Percentiles rank a stretch among this genome's conserved stretches.
Conservation (phyloP, 306 rosid genomes). For the Vigna angularis region DNA sequence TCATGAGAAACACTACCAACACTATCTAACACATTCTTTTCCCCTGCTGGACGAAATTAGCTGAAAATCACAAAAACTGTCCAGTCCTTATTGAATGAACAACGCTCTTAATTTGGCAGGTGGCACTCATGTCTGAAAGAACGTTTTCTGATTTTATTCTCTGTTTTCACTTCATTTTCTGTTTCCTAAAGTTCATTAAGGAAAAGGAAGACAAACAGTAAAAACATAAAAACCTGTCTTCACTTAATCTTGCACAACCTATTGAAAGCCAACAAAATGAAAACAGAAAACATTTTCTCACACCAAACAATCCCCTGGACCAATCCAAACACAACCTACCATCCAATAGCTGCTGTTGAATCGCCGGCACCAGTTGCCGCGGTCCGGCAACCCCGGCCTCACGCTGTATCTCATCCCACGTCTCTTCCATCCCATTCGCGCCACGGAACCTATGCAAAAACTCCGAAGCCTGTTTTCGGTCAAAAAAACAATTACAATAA, state of each 20-base stretch:
- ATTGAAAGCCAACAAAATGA: background rate
- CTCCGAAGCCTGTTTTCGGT: constrained; percentile 62
- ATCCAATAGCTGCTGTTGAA: constrained; percentile 73
- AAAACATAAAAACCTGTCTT: too few species aligned
- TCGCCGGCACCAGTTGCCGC: constrained; percentile 1
- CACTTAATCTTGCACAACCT: too few species aligned
- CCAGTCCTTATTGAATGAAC: background rate
- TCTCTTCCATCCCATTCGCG: constrained; percentile 63
- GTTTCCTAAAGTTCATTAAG: too few species aligned
- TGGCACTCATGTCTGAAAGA: too few species aligned
- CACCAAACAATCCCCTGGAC: background rate
- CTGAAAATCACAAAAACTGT: background rate
- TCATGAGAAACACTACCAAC: background rate
- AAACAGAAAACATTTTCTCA: background rate
- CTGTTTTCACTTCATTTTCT: too few species aligned
- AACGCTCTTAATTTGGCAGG: background rate
- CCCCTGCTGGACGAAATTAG: background rate
- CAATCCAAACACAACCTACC: constrained; percentile 48
- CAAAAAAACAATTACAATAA: background rate
- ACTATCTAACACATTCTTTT: background rate
- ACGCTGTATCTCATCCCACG: constrained; percentile 83
- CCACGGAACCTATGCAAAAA: constrained; percentile 76
- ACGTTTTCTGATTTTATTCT: too few species aligned
- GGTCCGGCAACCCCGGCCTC: constrained; percentile 25
- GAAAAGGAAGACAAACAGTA: too few species aligned